These are phyloP conservation scores for Phytopythium aichiense DNA, from an alignment of 352 stramenopile species.

Conservation along the genomic window DNA sequence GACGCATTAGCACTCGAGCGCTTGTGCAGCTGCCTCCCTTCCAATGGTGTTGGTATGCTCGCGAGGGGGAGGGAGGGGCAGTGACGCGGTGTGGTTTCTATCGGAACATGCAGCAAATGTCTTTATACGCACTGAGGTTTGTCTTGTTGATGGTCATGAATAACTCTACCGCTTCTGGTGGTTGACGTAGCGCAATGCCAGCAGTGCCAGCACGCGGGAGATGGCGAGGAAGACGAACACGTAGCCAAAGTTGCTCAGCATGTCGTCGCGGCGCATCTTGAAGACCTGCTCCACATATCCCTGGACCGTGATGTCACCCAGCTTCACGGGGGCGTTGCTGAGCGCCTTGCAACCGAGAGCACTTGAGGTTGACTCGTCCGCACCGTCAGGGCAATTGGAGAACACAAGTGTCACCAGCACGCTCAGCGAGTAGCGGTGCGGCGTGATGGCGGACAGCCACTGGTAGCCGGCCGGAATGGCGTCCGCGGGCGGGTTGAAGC, in stretches of 20 bases:
- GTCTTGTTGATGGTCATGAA: no score
- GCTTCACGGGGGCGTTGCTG: constrained; percentile 17
- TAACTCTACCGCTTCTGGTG: constrained; percentile 32
- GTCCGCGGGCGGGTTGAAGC: constrained; percentile 44
- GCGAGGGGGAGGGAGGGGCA: background rate
- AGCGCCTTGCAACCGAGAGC: constrained; percentile 36
- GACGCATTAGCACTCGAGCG: background rate
- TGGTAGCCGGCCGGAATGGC: constrained; percentile 38
- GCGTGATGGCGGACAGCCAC: constrained; percentile 43
- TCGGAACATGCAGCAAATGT: background rate
- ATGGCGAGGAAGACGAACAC: constrained; percentile 29
- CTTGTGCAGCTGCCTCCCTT: background rate
- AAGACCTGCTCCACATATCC: constrained; percentile 25
- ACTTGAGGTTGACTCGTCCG: constrained; percentile 12
- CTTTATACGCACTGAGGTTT: background rate
- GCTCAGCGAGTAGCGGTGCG: constrained; percentile 22
- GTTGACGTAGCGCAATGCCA: constrained; percentile 38
- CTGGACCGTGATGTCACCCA: constrained; percentile 25
- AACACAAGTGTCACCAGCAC: constrained; percentile 24
- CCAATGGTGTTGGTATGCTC: background rate
- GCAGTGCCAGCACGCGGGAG: constrained; percentile 29
- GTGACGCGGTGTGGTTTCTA: background rate
- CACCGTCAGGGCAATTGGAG: constrained; percentile 20
- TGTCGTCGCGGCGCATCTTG: constrained; percentile 34
- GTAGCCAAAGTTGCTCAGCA: constrained; percentile 22